These are phyloP conservation scores for Purpureocillium lavendulum DNA, from an alignment of 2,329 filamentous ascomycete genomes.

Conservation along the genomic window DNA sequence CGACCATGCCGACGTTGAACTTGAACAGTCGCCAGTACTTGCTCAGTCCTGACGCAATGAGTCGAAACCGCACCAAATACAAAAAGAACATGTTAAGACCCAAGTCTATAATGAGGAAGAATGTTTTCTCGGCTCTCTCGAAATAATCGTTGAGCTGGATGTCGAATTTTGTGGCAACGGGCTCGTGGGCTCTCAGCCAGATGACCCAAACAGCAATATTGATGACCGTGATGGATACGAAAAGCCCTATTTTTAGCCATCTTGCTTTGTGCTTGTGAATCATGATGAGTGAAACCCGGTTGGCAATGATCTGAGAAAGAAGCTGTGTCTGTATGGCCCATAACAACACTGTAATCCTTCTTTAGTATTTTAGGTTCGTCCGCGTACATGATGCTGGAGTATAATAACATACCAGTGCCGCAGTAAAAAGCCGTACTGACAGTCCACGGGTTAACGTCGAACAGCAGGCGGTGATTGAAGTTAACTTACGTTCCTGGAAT, in stretches of 20 bases:
- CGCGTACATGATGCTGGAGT: neutral
- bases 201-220: slow-evolving; percentile 31
- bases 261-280: slow-evolving; percentile 23
- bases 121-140: slow-evolving; percentile 27
- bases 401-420: slow-evolving; percentile 6
- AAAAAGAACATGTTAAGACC: slow-evolving; percentile 43
- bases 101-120: slow-evolving; percentile 40
- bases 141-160: slow-evolving; percentile 11
- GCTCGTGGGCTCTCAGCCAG: slow-evolving; percentile 27
- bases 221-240: slow-evolving; percentile 22
- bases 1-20: slow-evolving; percentile 39
- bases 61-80: slow-evolving; percentile 31
- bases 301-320: slow-evolving; percentile 35
- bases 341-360: slow-evolving; percentile 2
- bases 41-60: slow-evolving; percentile 36
- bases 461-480: too few species aligned
- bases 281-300: slow-evolving; percentile 32
- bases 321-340: slow-evolving; percentile 26
- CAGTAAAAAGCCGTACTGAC: slow-evolving; percentile 3
- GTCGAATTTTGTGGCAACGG: slow-evolving; percentile 2
- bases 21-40: slow-evolving; percentile 42
- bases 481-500: slow-evolving; percentile 8
- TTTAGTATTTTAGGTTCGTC: neutral
- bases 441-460: neutral
- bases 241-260: slow-evolving; percentile 26